A percentile compares a stretch with the other conserved stretches of the same genome.
phyloP scores from a whole-genome alignment of 768 basidiomycete species.

The Leucocoprinus sp. region DNA sequence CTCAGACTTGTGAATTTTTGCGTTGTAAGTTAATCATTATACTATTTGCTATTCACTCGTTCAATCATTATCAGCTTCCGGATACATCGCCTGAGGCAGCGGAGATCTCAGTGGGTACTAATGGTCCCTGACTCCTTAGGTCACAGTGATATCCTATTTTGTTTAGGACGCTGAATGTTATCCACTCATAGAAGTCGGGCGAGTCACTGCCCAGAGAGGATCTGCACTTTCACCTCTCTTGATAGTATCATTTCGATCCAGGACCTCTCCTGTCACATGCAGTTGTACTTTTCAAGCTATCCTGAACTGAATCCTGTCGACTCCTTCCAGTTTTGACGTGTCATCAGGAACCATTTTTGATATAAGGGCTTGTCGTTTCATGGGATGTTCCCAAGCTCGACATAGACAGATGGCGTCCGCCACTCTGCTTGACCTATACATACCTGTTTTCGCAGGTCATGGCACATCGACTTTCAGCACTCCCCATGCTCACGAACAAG shows the following conservation, averaged over 20 bases:
- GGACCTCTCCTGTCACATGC: neutral
- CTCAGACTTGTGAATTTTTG: neutral
- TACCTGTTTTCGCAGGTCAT: conserved; percentile 55
- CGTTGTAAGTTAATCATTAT: no score
- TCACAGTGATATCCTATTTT: neutral
- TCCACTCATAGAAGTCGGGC: neutral
- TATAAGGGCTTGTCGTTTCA: conserved; percentile 12
- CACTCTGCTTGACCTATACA: conserved; percentile 14
- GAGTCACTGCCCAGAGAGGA: neutral
- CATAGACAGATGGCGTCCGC: conserved; percentile 16
- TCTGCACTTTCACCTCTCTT: neutral
- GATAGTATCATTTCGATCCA: conserved; percentile 3
- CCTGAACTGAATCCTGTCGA: neutral
- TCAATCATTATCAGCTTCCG: neutral
- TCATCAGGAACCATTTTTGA: conserved; percentile 12
- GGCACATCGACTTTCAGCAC: conserved; percentile 31
- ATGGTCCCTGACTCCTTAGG: neutral
- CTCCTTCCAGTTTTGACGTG: conserved; percentile 4
- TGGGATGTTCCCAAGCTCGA: conserved; percentile 20
- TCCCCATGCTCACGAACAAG: conserved; percentile 26
- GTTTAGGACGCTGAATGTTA: neutral
- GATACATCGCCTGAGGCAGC: neutral
- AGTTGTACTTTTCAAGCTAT: neutral
- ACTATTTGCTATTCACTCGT: neutral
- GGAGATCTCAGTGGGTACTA: conserved; percentile 4